Base-by-base conservation (phyloP, 1,284 basidiomycete genomes). In the Flammula alnicola region DNA sequence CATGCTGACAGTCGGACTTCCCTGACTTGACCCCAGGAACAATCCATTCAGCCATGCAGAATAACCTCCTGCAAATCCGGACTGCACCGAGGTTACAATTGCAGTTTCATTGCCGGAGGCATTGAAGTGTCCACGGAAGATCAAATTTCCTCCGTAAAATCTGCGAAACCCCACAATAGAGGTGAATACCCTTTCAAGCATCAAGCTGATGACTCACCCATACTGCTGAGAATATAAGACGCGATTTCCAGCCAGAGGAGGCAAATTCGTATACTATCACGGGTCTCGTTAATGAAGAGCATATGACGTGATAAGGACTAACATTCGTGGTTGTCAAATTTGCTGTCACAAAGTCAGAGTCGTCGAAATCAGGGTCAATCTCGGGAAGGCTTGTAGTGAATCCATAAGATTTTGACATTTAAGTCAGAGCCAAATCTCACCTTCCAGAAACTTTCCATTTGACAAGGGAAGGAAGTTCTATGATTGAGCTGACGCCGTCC, bases 221-320 rank as follows among this genome's bases (percentile, higher is more conserved):
- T 79, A 78, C 66, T 79, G 76, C 44, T 78, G 77, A 1, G 76
- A 76, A 56, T 78, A 78, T 22, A 79, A 62, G 12, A 78, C 75
- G 22, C 63, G 63, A 30, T 64, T 60, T 9, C 74, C 74, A 2
- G 72, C 61, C 7, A 78, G 55, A 4, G 71, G 70, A 4, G 75
- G 76, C 5, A 77, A 64, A 59, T 78, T 76, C 2, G 75, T 77
- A 54, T 77, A 77, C 77, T 78, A 38, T 19, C 5, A 12, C 9
- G 11, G 5, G n/a, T 3, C 5, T 3, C 12, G 2, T 5, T 6
- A 30, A 11, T 20, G 39, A 25, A 9, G 16, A 9, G 38, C 14
- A 4, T 14, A 20, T 12, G 17, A 22, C 17, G 12, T 38, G 27
- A 7, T n/a, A 23, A 12, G 14, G 20, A 47, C 52, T 30, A 44